Evolutionary conservation across 805 yeast genomes (phyloP).

Genomic region (Barnettozyma vustinii): DNA sequence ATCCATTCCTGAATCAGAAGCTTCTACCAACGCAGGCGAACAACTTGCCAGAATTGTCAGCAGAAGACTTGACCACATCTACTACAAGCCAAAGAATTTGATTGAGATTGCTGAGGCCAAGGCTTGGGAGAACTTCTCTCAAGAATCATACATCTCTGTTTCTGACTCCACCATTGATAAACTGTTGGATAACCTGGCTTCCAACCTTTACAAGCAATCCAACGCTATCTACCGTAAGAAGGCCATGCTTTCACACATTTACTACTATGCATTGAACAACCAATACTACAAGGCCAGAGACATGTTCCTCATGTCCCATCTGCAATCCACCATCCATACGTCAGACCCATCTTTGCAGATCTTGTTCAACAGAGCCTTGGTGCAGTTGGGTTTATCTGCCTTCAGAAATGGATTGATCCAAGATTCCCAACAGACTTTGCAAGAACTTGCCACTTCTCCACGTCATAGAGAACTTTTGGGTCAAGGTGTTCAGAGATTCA

Average conservation of each 20-base stretch:
- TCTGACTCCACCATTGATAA: constrained; percentile 40
- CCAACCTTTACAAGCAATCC: constrained; percentile 59
- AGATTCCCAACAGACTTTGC: constrained; percentile 82
- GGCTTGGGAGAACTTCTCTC: constrained; percentile 60
- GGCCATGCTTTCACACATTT: constrained; percentile 80
- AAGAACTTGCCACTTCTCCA: constrained; percentile 81
- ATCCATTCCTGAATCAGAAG: constrained; percentile 40
- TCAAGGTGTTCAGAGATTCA: constrained; percentile 75
- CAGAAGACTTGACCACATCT: constrained; percentile 86
- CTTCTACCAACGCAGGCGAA: constrained; percentile 29
- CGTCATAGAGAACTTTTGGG: constrained; percentile 90
- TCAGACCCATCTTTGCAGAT: constrained; percentile 87
- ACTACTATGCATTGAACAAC: constrained; percentile 87
- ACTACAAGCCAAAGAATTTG: constrained; percentile 82
- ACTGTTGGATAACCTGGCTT: constrained; percentile 60
- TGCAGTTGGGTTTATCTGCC: constrained; percentile 93
- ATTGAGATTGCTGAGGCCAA: constrained; percentile 60
- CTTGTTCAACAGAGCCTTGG: constrained; percentile 89
- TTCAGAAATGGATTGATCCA: constrained; percentile 82
- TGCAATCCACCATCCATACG: constrained; percentile 75
- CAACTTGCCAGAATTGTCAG: constrained; percentile 68
- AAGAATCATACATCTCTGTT: constrained; percentile 26
- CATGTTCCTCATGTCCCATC: constrained; percentile 78
- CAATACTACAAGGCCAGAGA: constrained; percentile 82
- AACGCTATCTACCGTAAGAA: constrained; percentile 69